Base-by-base conservation (phyloP, 495 filamentous ascomycete species). In the Letharia lupina region DNA sequence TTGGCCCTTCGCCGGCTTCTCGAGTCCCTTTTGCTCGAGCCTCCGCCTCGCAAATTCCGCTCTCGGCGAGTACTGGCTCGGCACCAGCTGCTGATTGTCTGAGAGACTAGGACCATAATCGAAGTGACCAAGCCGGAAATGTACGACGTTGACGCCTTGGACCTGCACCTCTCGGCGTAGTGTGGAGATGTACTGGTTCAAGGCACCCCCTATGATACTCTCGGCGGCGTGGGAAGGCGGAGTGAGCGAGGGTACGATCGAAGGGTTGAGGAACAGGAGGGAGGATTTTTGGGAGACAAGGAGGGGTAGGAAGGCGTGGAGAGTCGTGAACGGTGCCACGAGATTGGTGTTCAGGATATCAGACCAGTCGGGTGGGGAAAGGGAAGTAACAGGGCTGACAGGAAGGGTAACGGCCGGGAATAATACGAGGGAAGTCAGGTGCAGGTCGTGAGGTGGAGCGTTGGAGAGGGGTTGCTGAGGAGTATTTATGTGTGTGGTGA, bases 281-380 rank as follows among this genome's bases (percentile, higher is more conserved):
- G 84, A 84, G 64, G 85, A 81, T 59, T 76, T 72, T 0, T 74
- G 66, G 11, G 72, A 62, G 16, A 84, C 87, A 56, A 97, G 81
- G 37, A 90, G 85, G 0, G 91, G 93, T 2, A 98, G 80, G 78
- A 98, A 96, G 35, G 88, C 82, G 73, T 96, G 91, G 15, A 90
- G 82, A 0, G 88, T 91, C 64, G 96, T 82, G 67, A 98, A 89
- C 7, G 95, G 93, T n/a, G 89, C 87, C 40, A 98, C 83, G n/a
- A 98, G 81, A 63, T 93, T 91, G 8, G 89, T 90, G 78, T 96
- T 96, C 70, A 98, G 82, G 18, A 89, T 87, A 72, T 98, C 91
- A 63, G 89, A 89, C 83, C 93, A 96, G 67, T 84, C 82, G 28
- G 88, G 89, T 0, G 89, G 84, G 12, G 91, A 84, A 65, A 96